Percentiles rank a stretch among this genome's conserved stretches.
These are phyloP conservation scores for Camelina sativa DNA, from an alignment of 345 rosid genomes.

Conservation along the genomic window DNA sequence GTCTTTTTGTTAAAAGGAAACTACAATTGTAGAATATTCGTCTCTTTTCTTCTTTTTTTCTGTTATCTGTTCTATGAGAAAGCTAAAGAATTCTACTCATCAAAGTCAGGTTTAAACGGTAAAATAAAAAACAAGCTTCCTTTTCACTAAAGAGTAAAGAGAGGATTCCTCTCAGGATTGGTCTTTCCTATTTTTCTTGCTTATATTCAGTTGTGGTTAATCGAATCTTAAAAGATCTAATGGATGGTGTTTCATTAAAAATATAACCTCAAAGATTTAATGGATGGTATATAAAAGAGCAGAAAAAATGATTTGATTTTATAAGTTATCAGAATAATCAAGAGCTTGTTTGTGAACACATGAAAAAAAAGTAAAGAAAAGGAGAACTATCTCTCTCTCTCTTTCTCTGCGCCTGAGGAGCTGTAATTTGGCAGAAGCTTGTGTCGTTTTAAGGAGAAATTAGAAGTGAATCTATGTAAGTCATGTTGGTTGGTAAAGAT, in stretches of 20 bases:
- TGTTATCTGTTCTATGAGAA: constrained; percentile 12
- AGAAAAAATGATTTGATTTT: not conserved
- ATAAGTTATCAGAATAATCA: not conserved
- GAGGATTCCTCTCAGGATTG: constrained; percentile 18
- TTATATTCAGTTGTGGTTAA: constrained; percentile 1
- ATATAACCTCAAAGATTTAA: not conserved
- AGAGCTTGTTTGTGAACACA: constrained; percentile 7
- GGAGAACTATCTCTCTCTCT: constrained; percentile 4
- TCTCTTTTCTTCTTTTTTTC: constrained; percentile 17
- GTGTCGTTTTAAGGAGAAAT: constrained; percentile 23
- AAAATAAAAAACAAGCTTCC: constrained; percentile 42
- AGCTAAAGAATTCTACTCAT: constrained; percentile 32
- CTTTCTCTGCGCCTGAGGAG: constrained; percentile 10
- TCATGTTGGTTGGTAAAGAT: constrained; percentile 30
- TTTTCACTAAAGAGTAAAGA: constrained; percentile 45
- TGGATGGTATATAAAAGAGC: not conserved
- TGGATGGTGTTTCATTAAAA: not conserved
- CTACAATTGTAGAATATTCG: constrained; percentile 14
- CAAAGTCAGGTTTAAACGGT: constrained; percentile 43
- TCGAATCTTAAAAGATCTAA: not conserved
- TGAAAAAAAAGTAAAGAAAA: not conserved
- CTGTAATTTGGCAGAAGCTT: constrained; percentile 9
- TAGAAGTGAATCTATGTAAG: constrained; percentile 24
- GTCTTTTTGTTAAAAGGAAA: constrained; percentile 4
- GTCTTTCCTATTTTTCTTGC: not conserved